phyloP scores from a whole-genome alignment of 139 green algal genomes.

The Coccomyxa sp. region DNA sequence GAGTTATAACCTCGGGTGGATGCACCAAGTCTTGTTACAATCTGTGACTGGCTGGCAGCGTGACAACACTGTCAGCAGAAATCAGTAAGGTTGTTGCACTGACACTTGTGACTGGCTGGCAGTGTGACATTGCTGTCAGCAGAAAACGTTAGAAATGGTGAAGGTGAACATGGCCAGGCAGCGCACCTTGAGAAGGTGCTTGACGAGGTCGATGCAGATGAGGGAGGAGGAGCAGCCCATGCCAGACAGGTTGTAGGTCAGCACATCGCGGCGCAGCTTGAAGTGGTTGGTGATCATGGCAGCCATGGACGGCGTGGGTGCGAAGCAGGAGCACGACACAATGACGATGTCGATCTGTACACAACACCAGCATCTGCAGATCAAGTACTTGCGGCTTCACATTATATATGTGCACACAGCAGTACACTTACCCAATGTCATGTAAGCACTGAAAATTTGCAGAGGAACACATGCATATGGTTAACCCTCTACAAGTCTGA shows the following conservation, averaged over 20 bases:
- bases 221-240: constrained; percentile 52
- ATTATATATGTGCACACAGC: background rate
- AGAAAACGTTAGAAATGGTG: background rate
- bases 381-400: background rate
- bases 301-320: constrained; percentile 46
- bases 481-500: too few species aligned
- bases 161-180: background rate
- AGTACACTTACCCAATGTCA: background rate
- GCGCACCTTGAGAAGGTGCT: constrained; percentile 11
- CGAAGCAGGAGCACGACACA: constrained; percentile 52
- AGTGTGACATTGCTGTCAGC: background rate
- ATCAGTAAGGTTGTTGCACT: too few species aligned
- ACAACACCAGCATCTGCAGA: background rate
- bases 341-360: constrained; percentile 45
- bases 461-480: too few species aligned
- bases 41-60: too few species aligned
- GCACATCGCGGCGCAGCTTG: constrained; percentile 39
- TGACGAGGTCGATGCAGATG: constrained; percentile 54
- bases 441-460: too few species aligned
- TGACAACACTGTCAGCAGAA: too few species aligned
- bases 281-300: constrained; percentile 56
- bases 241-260: constrained; percentile 51
- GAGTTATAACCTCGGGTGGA: background rate
- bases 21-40: background rate
- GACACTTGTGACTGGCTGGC: too few species aligned